These are phyloP conservation scores for Paramecium sonneborni DNA, from an alignment of 73 alveolate genomes.

Conservation along the genomic window DNA sequence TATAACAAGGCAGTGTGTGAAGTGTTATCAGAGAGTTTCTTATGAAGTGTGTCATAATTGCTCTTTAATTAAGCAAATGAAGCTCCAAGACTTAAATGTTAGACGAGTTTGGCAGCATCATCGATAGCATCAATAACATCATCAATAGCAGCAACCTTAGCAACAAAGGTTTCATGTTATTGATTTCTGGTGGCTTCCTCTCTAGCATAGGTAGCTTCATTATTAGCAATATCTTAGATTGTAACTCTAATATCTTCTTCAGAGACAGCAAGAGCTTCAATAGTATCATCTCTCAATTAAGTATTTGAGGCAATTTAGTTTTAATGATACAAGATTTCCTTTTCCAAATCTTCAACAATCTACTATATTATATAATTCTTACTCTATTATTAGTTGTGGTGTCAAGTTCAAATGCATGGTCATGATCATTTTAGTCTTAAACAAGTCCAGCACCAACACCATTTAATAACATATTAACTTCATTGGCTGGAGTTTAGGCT, in stretches of 20 bases:
- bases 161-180: conserved; percentile 42
- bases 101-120: conserved; percentile 65
- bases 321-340: conserved; percentile 30
- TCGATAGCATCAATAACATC: conserved; percentile 65
- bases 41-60: conserved; percentile 49
- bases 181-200: conserved; percentile 53
- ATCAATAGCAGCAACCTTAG: conserved; percentile 51
- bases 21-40: conserved; percentile 56
- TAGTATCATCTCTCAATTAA: conserved; percentile 53
- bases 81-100: conserved; percentile 60
- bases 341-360: conserved; percentile 29
- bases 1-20: conserved; percentile 57
- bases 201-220: conserved; percentile 57
- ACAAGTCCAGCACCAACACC: conserved; percentile 53
- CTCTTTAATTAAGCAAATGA: conserved; percentile 63
- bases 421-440: conserved; percentile 36
- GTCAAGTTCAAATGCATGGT: conserved; percentile 28
- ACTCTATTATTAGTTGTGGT: not conserved
- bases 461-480: conserved; percentile 36
- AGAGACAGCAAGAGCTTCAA: conserved; percentile 40
- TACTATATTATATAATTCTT: not conserved
- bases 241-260: conserved; percentile 48
- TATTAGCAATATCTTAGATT: conserved; percentile 39
- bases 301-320: conserved; percentile 24
- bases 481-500: conserved; percentile 57